Percentiles rank a stretch among this genome's conserved stretches.
These are phyloP conservation scores for Hypoxylon sp. DNA, from an alignment of 2,329 filamentous ascomycete species.

Conservation along the genomic window DNA sequence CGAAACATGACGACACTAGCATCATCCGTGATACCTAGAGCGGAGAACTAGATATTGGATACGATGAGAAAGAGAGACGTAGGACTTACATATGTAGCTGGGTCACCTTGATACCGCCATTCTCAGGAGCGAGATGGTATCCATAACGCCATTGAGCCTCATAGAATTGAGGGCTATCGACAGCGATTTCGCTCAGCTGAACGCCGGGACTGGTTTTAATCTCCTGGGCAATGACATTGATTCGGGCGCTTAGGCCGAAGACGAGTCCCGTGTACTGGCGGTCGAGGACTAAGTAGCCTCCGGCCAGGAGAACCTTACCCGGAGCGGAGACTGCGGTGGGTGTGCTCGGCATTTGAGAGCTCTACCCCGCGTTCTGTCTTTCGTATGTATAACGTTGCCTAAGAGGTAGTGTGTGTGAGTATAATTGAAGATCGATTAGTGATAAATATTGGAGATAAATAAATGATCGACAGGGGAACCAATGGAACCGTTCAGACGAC, in stretches of 20 bases:
- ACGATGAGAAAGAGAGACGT: neutral
- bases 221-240: conserved; percentile 73
- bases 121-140: conserved; percentile 76
- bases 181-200: conserved; percentile 79
- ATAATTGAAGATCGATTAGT: conserved; percentile 25
- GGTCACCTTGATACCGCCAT: conserved; percentile 85
- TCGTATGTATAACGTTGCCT: conserved; percentile 4
- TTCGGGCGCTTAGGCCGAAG: conserved; percentile 76
- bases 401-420: conserved; percentile 1
- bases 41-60: neutral
- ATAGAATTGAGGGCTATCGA: conserved; percentile 91
- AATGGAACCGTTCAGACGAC: neutral
- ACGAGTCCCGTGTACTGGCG: conserved; percentile 84
- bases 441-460: conserved; percentile 2
- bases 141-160: conserved; percentile 91
- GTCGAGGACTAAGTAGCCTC: conserved; percentile 95
- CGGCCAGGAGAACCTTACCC: conserved; percentile 94
- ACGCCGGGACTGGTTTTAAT: conserved; percentile 74
- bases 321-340: conserved; percentile 84
- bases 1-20: neutral
- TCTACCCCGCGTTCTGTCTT: conserved; percentile 32
- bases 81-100: conserved; percentile 81
- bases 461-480: conserved; percentile 41
- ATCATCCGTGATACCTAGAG: neutral
- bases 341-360: conserved; percentile 47